Evolutionary conservation across 2,329 filamentous ascomycete genomes (phyloP), one percentile per base, ranked within the genome.

Genomic region (Spiromastix sp.): DNA sequence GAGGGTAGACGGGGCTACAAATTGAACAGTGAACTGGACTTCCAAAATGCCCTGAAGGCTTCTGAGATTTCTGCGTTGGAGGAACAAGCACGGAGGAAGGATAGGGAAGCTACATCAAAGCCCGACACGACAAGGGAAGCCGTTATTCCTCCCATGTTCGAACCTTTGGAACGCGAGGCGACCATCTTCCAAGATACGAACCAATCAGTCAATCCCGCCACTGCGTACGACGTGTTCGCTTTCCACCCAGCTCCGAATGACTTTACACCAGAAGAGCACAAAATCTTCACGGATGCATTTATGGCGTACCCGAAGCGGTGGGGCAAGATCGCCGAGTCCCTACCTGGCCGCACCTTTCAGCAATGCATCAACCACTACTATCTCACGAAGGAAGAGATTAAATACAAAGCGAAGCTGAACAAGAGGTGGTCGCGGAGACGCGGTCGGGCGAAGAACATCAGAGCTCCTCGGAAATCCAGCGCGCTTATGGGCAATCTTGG

Each of bases 361-460:
- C 58, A 68, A 36, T 70, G 66, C 41, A 67, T 70, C 32, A 48
- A 61, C 34, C 66, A 70, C 43, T 70, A 70, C 42, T 70, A 70
- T 42, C 49, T 66, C 36, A 70, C 66, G 3, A 70, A 70, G 43
- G 57, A 61, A 38, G 59, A 65, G 30, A 62, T 63, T 35, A 66
- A 65, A 32, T 69, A 69, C 48, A 69, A 68, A 44, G 64, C 64
- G 10, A 63, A 66, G 34, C 54, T 66, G 37, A 61, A 62, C 43
- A 65, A 64, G 44, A 55, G 60, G 34, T 64, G 61, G 54, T 60
- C 59, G 38, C 57, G 61, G 18, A 59, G 59, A 30, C 49, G 47
- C 36, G 57, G 59, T 15, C 56, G 58, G 9, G 51, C 50, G 29
- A 55, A 52, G 42, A 55, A 56, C 16, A 47, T 51, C 17, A 42